Base-by-base conservation (phyloP, 2,329 filamentous ascomycete species). In the Phoma sp. region DNA sequence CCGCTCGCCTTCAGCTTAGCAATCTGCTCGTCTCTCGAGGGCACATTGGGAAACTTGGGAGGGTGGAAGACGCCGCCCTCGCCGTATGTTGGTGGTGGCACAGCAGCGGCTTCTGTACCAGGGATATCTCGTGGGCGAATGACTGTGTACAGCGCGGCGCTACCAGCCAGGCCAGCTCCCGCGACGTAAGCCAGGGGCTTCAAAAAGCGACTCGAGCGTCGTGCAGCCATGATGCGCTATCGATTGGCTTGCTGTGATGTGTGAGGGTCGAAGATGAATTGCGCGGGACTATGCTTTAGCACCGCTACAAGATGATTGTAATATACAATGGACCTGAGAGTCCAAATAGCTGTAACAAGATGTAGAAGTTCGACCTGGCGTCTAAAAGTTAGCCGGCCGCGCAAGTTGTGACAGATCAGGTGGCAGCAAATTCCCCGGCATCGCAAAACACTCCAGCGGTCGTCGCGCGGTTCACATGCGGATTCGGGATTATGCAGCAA, bases 91-190 rank as follows among this genome's bases (percentile, higher is more conserved):
- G 88, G 88, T 14, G 88, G 88, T 32, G 88, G 87, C 1, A 90
- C 89, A 3, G 83, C 85, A 4, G 88, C 83, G 10, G 84, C 83
- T 60, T 89, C 86, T 60, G 82, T 83, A 46, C 89, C 89, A 41
- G 88, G 88, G 56, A 91, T 88, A 70, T 89, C 86, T 66, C 87
- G 83, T 10, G 89, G 89, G 33, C 88, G 85, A 75, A 89, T 89
- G 60, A 83, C 79, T 58, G 84, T 76, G 74, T 88, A 88, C 54
- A 88, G 79, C 39, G 80, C 78, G 51, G 81, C 81, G 47, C 81
- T 82, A 61, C 82, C 82, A 47, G 80, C 78, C 32, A 78, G 77
- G 52, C 80, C 78, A 22, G 82, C 84, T 47, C 79, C 82, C 36
- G 83, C 78, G 46, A 82, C 82, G 74, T 87, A 87, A 27, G 86